A percentile compares a stretch with the other conserved stretches of the same genome.
Conservation (phyloP, 2,329 filamentous ascomycete genomes). For the Monosporascus cannonballus region DNA sequence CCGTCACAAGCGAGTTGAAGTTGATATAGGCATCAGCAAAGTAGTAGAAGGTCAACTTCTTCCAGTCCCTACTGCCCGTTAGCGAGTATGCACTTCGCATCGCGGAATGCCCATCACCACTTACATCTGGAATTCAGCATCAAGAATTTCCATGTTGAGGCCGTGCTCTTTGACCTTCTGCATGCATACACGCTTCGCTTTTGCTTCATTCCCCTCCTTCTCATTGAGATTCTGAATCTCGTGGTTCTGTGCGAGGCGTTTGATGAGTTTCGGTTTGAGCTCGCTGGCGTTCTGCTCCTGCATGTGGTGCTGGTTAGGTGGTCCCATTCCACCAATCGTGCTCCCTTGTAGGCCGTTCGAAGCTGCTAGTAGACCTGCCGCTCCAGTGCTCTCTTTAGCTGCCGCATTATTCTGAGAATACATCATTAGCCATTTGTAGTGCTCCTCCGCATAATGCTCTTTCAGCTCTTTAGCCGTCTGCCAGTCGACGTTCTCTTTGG, state of each 20-base stretch:
- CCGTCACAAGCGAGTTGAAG: slow-evolving; percentile 95
- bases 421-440: slow-evolving; percentile 99
- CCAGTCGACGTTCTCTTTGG: slow-evolving; percentile 81
- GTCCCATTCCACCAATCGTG: slow-evolving; percentile 72
- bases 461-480: slow-evolving; percentile 83
- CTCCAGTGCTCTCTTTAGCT: slow-evolving; percentile 50
- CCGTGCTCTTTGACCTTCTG: slow-evolving; percentile 94
- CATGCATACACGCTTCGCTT: slow-evolving; percentile 93
- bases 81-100: slow-evolving; percentile 10
- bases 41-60: slow-evolving; percentile 98
- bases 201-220: slow-evolving; percentile 96
- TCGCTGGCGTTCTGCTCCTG: slow-evolving; percentile 68
- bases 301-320: slow-evolving; percentile 64
- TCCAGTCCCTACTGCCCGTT: slow-evolving; percentile 71
- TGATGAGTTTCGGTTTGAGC: slow-evolving; percentile 93
- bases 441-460: slow-evolving; percentile 86
- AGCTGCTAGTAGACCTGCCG: slow-evolving; percentile 57
- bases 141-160: slow-evolving; percentile 96
- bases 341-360: slow-evolving; percentile 60
- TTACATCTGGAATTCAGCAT: slow-evolving; percentile 98
- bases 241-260: slow-evolving; percentile 84
- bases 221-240: slow-evolving; percentile 85
- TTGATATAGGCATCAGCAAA: slow-evolving; percentile 98
- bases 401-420: slow-evolving; percentile 76
- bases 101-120: slow-evolving; percentile 23